Evolutionary conservation across 192 early-diverging fungal genomes (phyloP), one percentile per base, ranked within the genome.

Genomic region (Coemansia sp.): DNA sequence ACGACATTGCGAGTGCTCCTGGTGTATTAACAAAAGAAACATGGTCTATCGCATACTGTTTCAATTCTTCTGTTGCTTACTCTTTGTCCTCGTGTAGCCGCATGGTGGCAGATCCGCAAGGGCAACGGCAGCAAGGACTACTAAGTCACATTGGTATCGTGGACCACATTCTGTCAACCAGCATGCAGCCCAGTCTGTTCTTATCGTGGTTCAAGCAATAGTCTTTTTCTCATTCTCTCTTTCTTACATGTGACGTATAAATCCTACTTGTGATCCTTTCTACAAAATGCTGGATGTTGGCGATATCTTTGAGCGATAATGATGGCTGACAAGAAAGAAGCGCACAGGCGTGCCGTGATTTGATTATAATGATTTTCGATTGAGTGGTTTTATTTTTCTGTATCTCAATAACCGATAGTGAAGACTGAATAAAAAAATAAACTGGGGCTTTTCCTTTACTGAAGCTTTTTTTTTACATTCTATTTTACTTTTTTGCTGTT

Each of bases 51-150:
- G 32, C 4, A 32, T 32, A 4, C 32, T 41, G 6, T 38, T 38
- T 14, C 37, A 19, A 39, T 20, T 12, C 10, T 22, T 53, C 25
- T 61, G 56, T 42, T 32, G 32, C 38, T 7, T 61, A 9, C 9
- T 40, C 63, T 41, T 32, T 17, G 41, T n/a, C 9, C 22, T 9
- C 9, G 12, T 69, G 61, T 79, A 61, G 80, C 80, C 43, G 80
- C 72, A 16, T 83, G 80, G 80, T 83, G 80, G 80, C 80, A 83
- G 72, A 64, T 83, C 57, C 79, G 79, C 61, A 81, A 81, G 70
- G 74, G 74, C 70, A 81, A 81, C 68, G 79, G 79, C 45, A 73
- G 56, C 67, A 66, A 60, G 68, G 51, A 76, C 70, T 81, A 81
- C 67, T 81, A 79, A 68, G 48, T 12, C 14, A 12, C 14, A n/a